Conservation (phyloP, 108 stramenopile species). For the Hondaea fermentalgiana region DNA sequence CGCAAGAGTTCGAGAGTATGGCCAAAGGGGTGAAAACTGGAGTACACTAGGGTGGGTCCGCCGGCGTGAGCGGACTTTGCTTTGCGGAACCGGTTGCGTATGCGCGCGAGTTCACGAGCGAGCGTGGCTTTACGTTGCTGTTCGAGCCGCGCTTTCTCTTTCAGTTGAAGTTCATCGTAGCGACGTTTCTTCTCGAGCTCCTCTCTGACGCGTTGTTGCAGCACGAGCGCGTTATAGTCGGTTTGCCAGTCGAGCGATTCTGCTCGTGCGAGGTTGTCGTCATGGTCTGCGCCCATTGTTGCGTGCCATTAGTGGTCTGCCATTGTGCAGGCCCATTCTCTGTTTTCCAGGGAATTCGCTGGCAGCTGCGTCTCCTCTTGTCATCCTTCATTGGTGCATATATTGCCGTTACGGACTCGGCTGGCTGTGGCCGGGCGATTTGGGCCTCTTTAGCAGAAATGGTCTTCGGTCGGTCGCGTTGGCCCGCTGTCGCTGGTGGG, state of each 20-base stretch:
- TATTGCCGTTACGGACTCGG: no score
- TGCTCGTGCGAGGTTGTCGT: background rate
- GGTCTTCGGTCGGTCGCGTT: no score
- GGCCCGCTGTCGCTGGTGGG: no score
- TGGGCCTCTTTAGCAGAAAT: no score
- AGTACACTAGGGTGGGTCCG: background rate
- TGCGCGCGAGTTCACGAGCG: background rate
- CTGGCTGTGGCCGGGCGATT: no score
- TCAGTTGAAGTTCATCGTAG: background rate
- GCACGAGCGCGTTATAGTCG: background rate
- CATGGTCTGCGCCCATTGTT: background rate
- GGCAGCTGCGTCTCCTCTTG: no score
- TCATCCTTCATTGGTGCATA: no score
- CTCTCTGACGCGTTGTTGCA: background rate
- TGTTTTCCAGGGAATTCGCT: background rate
- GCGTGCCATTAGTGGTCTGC: background rate
- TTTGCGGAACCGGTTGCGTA: background rate
- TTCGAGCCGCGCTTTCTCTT: background rate
- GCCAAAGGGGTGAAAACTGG: background rate
- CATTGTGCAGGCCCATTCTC: background rate
- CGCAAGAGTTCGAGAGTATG: background rate
- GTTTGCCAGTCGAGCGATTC: background rate
- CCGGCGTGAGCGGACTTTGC: background rate
- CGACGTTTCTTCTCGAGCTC: constrained; percentile 10
- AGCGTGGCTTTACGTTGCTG: background rate